A percentile compares a stretch with the other conserved stretches of the same genome.
phyloP scores from a whole-genome alignment of 495 filamentous ascomycete species.

The Beverwykella pulmonaria region DNA sequence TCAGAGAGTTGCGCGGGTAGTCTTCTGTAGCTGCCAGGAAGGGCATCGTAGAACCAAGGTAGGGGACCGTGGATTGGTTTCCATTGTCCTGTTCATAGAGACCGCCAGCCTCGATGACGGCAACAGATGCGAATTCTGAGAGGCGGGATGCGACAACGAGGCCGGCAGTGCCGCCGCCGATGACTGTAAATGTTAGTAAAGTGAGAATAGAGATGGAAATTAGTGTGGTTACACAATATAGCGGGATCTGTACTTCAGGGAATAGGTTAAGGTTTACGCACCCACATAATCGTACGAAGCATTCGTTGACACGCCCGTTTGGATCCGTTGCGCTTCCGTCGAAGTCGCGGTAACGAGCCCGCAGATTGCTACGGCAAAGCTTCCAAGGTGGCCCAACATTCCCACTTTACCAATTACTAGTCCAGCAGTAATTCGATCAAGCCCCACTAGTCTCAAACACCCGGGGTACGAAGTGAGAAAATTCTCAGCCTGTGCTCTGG shows the following conservation, averaged over 20 bases:
- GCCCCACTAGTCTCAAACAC: neutral
- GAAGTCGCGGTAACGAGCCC: conserved; percentile 4
- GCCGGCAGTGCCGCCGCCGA: conserved; percentile 39
- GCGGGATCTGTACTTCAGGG: neutral
- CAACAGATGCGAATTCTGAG: conserved; percentile 16
- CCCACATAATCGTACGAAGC: conserved; percentile 13
- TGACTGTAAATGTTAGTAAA: conserved; percentile 15
- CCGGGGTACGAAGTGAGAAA: neutral
- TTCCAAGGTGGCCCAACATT: conserved; percentile 2
- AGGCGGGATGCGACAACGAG: conserved; percentile 25
- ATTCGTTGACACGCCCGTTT: neutral
- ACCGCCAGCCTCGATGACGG: conserved; percentile 30
- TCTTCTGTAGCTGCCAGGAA: conserved; percentile 3
- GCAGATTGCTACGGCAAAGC: neutral
- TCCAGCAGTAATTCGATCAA: conserved; percentile 4
- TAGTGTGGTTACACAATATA: neutral
- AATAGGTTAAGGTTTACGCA: conserved; percentile 1
- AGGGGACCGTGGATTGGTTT: conserved; percentile 14
- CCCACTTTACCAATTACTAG: neutral
- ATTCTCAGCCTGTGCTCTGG: conserved; percentile 2
- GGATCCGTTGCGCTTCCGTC: conserved; percentile 5
- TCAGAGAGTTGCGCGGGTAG: conserved; percentile 19
- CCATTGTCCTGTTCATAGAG: conserved; percentile 27
- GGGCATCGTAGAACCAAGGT: conserved; percentile 1
- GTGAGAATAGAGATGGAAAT: neutral